These are phyloP conservation scores for Rhizopogon salebrosus DNA, from an alignment of 768 basidiomycete genomes.

Conservation along the genomic window DNA sequence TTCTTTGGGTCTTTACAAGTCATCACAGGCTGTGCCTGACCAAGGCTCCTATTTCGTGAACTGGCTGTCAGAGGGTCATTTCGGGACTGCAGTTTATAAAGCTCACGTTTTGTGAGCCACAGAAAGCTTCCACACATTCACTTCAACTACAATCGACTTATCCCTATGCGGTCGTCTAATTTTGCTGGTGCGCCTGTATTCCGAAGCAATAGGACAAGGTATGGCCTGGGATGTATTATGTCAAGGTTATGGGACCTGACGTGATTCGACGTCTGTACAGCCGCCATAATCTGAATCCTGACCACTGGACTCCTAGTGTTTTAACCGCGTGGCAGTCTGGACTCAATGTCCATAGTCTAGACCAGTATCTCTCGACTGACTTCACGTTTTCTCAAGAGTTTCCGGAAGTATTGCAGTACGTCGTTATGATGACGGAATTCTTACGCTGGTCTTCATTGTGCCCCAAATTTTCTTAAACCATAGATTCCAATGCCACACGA, in stretches of 20 bases:
- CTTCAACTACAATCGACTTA: neutral
- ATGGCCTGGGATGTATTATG: neutral
- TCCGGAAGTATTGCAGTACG: neutral
- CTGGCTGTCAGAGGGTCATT: neutral
- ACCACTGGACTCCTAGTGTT: neutral
- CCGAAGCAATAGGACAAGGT: neutral
- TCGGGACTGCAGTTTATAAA: neutral
- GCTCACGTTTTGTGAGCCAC: too few relatives aligned
- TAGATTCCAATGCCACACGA: neutral
- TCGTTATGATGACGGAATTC: neutral
- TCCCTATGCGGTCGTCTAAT: neutral
- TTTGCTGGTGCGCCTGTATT: too few relatives aligned
- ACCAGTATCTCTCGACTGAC: neutral
- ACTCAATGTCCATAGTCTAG: neutral
- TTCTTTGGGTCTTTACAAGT: neutral
- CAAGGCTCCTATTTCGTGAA: neutral
- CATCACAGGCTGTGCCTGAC: neutral
- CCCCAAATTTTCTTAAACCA: too few relatives aligned
- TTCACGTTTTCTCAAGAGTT: neutral
- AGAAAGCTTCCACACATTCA: neutral
- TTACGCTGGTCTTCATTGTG: neutral
- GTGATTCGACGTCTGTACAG: neutral
- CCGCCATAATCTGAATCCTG: neutral
- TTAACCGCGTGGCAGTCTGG: neutral
- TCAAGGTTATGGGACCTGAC: neutral